These are phyloP conservation scores for Arthrobotrys sinensis DNA, from an alignment of 2,329 filamentous ascomycete genomes.

Conservation along the genomic window DNA sequence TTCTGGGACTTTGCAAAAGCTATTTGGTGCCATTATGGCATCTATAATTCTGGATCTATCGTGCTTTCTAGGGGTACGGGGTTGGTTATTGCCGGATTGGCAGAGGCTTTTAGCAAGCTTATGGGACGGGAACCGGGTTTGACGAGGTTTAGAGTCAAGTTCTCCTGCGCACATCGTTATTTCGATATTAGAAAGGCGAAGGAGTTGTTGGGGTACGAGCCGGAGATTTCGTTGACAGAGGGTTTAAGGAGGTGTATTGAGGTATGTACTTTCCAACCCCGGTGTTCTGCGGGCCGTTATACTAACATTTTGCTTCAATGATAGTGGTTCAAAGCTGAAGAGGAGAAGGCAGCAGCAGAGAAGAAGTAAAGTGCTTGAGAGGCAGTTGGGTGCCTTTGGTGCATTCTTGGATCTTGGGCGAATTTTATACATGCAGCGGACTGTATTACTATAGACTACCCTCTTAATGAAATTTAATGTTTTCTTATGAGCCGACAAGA, in stretches of 20 bases:
- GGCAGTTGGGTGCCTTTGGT: constrained; percentile 1
- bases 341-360: constrained; percentile 25
- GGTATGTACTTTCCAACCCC: constrained; percentile 16
- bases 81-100: constrained; percentile 61
- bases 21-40: constrained; percentile 76
- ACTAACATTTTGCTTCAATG: constrained; percentile 24
- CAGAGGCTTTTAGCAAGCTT: constrained; percentile 64
- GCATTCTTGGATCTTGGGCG: constrained; percentile 22
- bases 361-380: constrained; percentile 5
- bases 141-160: constrained; percentile 65
- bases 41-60: constrained; percentile 58
- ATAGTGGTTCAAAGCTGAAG: constrained; percentile 57
- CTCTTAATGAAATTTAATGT: constrained; percentile 42
- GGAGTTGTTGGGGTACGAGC: constrained; percentile 65
- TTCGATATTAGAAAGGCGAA: constrained; percentile 66
- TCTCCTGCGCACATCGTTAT: constrained; percentile 65
- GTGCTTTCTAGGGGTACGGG: constrained; percentile 62
- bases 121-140: constrained; percentile 64
- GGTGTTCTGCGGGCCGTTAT: not conserved
- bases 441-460: constrained; percentile 54
- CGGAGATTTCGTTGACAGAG: constrained; percentile 64
- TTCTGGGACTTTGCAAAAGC: constrained; percentile 90
- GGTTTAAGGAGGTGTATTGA: constrained; percentile 65
- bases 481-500: not conserved
- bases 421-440: constrained; percentile 28